Conservation (phyloP, 2,329 filamentous ascomycete genomes). For the Sporothrix variecibatus region DNA sequence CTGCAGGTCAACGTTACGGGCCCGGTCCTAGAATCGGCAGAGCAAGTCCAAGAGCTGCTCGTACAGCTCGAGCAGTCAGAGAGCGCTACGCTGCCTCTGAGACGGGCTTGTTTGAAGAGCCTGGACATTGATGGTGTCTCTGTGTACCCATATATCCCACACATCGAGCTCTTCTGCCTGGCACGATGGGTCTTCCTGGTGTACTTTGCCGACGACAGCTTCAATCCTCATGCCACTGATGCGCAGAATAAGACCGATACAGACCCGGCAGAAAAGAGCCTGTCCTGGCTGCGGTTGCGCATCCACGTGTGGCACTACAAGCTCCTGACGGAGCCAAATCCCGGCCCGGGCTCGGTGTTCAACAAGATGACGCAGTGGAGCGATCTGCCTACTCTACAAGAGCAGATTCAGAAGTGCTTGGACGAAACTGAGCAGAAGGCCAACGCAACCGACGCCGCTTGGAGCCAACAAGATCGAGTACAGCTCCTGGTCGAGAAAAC, state of each 20-base stretch:
- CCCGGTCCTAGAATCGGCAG: slow-evolving; percentile 62
- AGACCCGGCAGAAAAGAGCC: slow-evolving; percentile 37
- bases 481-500: slow-evolving; percentile 80
- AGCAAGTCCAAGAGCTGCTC: slow-evolving; percentile 42
- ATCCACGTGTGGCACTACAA: slow-evolving; percentile 70
- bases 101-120: slow-evolving; percentile 63
- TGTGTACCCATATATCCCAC: slow-evolving; percentile 80
- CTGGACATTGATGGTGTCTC: slow-evolving; percentile 83
- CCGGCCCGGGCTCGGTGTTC: slow-evolving; percentile 57
- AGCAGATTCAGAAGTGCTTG: slow-evolving; percentile 48
- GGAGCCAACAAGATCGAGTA: slow-evolving; percentile 56
- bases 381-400: slow-evolving; percentile 59
- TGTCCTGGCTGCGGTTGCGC: slow-evolving; percentile 67
- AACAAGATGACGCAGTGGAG: slow-evolving; percentile 60
- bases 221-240: background rate
- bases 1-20: slow-evolving; percentile 87
- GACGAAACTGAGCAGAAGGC: slow-evolving; percentile 46
- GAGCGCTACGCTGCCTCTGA: slow-evolving; percentile 43
- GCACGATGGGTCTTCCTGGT: slow-evolving; percentile 48
- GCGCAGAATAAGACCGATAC: slow-evolving; percentile 37
- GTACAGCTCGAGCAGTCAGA: slow-evolving; percentile 23
- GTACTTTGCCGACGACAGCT: background rate
- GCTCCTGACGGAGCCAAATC: slow-evolving; percentile 58
- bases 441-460: slow-evolving; percentile 35
- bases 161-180: slow-evolving; percentile 80